phyloP scores from a whole-genome alignment of 495 filamentous ascomycete species.

The Xylaria telfairii region DNA sequence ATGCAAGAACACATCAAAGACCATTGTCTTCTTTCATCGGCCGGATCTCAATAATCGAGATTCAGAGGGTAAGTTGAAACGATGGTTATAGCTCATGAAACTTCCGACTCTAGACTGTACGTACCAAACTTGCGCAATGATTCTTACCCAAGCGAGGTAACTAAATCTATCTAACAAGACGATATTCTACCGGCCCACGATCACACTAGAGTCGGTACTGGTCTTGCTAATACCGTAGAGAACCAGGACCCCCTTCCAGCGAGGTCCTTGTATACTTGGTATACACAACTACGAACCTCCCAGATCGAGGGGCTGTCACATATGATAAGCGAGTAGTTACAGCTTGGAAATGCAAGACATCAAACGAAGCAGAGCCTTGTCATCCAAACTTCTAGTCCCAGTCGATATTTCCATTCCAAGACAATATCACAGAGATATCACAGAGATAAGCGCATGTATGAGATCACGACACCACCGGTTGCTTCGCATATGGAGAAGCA shows the following conservation, averaged over 20 bases:
- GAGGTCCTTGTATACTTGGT: neutral
- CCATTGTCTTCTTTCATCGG: neutral
- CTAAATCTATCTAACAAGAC: too few relatives aligned
- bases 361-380: neutral
- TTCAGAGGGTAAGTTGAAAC: too few relatives aligned
- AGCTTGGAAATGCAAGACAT: neutral
- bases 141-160: too few relatives aligned
- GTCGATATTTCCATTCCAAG: neutral
- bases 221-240: neutral
- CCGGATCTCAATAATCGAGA: neutral
- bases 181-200: too few relatives aligned
- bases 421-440: neutral
- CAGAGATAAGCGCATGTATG: neutral
- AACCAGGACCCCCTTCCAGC: neutral
- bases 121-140: too few relatives aligned
- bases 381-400: neutral
- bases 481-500: neutral
- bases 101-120: too few relatives aligned
- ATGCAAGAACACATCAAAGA: neutral
- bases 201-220: too few relatives aligned
- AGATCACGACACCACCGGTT: neutral
- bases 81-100: too few relatives aligned
- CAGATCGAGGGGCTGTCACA: neutral
- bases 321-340: neutral
- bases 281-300: neutral